A percentile compares a stretch with the other conserved stretches of the same genome.
Evolutionary conservation across 2,329 filamentous ascomycete genomes (phyloP).

Genomic region (Claviceps capensis): DNA sequence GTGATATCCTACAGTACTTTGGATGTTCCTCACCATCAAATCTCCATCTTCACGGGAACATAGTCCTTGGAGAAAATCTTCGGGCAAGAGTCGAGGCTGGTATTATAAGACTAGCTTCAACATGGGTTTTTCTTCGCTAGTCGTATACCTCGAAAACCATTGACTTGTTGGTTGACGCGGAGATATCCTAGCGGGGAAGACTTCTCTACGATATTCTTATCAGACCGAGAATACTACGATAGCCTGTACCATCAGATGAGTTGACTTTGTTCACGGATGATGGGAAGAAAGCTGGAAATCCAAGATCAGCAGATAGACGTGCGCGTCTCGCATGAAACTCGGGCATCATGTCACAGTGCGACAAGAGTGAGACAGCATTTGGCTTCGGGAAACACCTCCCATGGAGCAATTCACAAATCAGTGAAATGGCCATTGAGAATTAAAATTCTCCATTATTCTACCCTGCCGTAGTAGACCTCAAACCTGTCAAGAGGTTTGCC

Average conservation of each 20-base stretch:
- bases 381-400: constrained; percentile 62
- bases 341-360: constrained; percentile 2
- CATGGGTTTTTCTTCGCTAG: constrained; percentile 66
- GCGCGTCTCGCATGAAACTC: background rate
- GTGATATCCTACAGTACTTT: background rate
- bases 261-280: too few species aligned
- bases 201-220: background rate
- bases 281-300: too few species aligned
- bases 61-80: constrained; percentile 60
- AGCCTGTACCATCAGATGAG: background rate
- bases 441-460: constrained; percentile 31
- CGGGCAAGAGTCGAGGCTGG: constrained; percentile 51
- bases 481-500: constrained; percentile 12
- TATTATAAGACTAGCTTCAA: constrained; percentile 29
- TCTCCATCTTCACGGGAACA: constrained; percentile 50
- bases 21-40: constrained; percentile 79
- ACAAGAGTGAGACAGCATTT: constrained; percentile 1
- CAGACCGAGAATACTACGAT: constrained; percentile 8
- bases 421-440: constrained; percentile 65
- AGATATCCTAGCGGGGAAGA: constrained; percentile 65
- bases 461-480: constrained; percentile 21
- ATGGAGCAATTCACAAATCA: constrained; percentile 57
- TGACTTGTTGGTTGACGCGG: constrained; percentile 57
- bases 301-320: background rate
- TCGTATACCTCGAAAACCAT: constrained; percentile 89